Evolutionary conservation across 306 rosid species (phyloP).

Genomic region (Benincasa hispida): DNA sequence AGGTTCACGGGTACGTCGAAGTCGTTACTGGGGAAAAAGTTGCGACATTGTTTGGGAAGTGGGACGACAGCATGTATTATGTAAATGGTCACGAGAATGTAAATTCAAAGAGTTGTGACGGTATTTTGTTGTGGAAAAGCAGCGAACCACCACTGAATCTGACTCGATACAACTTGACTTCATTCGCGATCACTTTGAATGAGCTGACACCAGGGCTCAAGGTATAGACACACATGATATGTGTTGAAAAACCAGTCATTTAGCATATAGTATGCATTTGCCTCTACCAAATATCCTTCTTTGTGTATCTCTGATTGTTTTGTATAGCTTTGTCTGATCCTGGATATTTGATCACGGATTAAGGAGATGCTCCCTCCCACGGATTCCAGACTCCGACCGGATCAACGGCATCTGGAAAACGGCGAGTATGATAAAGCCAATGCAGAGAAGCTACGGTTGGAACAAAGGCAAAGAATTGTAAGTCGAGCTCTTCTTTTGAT

Average conservation of each 20-base stretch:
- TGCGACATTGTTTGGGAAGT: conserved; percentile 81
- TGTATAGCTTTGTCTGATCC: conserved; percentile 74
- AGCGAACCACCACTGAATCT: conserved; percentile 39
- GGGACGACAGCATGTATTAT: conserved; percentile 79
- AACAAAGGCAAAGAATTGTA: conserved; percentile 95
- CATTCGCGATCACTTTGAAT: conserved; percentile 77
- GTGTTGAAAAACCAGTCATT: conserved; percentile 18
- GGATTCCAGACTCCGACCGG: conserved; percentile 94
- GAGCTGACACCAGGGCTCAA: conserved; percentile 77
- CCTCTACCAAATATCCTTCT: conserved; percentile 19
- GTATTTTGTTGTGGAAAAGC: conserved; percentile 74
- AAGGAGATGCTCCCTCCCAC: conserved; percentile 99
- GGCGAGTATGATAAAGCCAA: conserved; percentile 96
- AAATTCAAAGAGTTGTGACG: conserved; percentile 45
- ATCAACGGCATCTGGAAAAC: conserved; percentile 87
- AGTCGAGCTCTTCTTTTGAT: conserved; percentile 10
- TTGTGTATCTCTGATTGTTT: conserved; percentile 34
- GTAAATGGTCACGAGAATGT: conserved; percentile 41
- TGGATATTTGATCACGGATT: conserved; percentile 87
- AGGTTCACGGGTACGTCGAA: conserved; percentile 85
- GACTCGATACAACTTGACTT: conserved; percentile 91
- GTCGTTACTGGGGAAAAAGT: conserved; percentile 45
- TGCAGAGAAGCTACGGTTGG: conserved; percentile 78
- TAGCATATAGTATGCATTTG: conserved; percentile 16
- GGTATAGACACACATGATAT: conserved; percentile 40